Percentiles rank a stretch among this genome's conserved stretches.
Evolutionary conservation across 2,329 filamentous ascomycete species (phyloP).

Genomic region (Allantophomopsis cytisporea): DNA sequence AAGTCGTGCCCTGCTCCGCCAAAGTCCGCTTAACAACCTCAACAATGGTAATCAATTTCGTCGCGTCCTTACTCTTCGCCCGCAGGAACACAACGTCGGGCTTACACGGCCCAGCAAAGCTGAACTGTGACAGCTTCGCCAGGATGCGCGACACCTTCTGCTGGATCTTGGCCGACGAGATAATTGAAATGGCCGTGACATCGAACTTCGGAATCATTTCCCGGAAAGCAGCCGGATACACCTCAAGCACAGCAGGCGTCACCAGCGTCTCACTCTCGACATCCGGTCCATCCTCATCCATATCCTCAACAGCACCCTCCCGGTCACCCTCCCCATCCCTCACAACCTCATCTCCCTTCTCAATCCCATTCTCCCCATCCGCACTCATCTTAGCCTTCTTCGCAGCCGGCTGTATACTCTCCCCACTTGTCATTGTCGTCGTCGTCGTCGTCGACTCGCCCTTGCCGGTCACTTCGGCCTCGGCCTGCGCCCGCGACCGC

Average conservation of each 20-base stretch:
- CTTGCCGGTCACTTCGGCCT: neutral
- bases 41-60: conserved; percentile 54
- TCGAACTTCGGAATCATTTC: conserved; percentile 19
- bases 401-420: too few species aligned
- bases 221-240: conserved; percentile 20
- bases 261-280: too few species aligned
- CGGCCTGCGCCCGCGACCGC: neutral
- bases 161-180: conserved; percentile 44
- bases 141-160: conserved; percentile 18
- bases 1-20: conserved; percentile 25
- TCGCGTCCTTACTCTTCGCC: conserved; percentile 25
- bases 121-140: conserved; percentile 10
- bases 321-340: too few species aligned
- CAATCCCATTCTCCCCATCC: too few species aligned
- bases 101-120: conserved; percentile 12
- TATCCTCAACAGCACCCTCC: neutral
- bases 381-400: too few species aligned
- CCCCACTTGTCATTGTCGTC: neutral
- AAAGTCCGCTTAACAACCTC: conserved; percentile 51
- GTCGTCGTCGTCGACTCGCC: neutral
- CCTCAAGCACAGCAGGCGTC: too few species aligned
- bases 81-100: conserved; percentile 23
- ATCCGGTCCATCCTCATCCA: neutral
- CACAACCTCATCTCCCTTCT: too few species aligned
- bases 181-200: conserved; percentile 36